These are phyloP conservation scores for Apiospora phragmitis DNA, from an alignment of 2,329 filamentous ascomycete species.

Conservation along the genomic window DNA sequence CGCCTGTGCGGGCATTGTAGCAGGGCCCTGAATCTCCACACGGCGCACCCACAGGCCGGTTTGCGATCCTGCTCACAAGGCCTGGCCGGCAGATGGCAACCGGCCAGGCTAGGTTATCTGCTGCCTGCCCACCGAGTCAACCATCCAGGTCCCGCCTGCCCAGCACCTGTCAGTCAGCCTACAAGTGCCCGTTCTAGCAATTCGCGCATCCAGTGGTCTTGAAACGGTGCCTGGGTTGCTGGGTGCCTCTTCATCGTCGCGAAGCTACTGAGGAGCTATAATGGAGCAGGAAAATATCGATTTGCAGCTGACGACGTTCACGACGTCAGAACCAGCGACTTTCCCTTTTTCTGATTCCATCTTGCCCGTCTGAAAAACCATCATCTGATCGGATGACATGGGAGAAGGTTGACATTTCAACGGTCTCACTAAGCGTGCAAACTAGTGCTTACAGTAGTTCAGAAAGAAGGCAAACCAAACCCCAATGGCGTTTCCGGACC, in stretches of 20 bases:
- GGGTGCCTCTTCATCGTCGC: not conserved
- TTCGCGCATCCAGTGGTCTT: not conserved
- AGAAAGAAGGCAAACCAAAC: not conserved
- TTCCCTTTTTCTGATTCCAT: not conserved
- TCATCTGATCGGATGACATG: not conserved
- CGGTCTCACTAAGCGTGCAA: not conserved
- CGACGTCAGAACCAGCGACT: not conserved
- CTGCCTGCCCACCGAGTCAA: not conserved
- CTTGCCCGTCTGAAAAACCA: not conserved
- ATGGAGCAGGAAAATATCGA: not conserved
- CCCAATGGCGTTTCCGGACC: not conserved
- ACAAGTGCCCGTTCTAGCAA: not conserved
- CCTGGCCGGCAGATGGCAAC: not conserved
- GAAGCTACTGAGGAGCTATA: not conserved
- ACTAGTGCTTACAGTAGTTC: no score
- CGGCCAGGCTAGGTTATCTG: not conserved
- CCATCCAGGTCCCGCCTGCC: not conserved
- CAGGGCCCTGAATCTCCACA: conserved; percentile 1
- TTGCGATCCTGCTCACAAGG: not conserved
- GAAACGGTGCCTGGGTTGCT: no score
- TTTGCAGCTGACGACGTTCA: not conserved
- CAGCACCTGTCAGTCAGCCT: not conserved
- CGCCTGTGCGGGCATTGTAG: conserved; percentile 2
- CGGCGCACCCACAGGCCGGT: conserved; percentile 4
- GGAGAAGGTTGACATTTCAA: not conserved